Base-by-base conservation (phyloP, 305 asterid genomes). In the Solanum hybrid region DNA sequence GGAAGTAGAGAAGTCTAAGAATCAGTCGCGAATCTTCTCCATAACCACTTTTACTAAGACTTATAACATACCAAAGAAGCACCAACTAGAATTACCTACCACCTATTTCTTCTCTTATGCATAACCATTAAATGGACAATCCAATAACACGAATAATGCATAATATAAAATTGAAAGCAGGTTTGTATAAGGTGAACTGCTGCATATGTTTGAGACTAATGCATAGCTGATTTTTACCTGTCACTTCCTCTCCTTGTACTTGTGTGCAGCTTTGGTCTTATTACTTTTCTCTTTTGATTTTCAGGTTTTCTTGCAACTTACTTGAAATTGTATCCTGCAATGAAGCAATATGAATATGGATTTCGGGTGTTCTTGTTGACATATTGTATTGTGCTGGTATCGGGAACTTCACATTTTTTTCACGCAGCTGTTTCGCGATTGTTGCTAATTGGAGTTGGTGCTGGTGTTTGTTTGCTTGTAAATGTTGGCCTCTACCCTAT, bases 321-420 rank as follows among this genome's bases (percentile, higher is more conserved):
- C 92, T 91, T 96, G 90, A 97, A 97, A 92, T 56, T 95, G 88
- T 89, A 93, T 91, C 98, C 99, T 5, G 94, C 96, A 19, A 91
- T 96, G 98, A 96, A 95, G 95, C 99, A 93, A 90, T 96, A 96
- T n/a, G 98, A 97, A 90, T 97, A 97, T 37, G 98, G 98, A 5
- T 97, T 96, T 88, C 96, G 98, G 14, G 99, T 97, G 17, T 96
- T 97, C 96, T 86, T 97, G 91, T 89, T 97, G 93, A 95, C 98
- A 42, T 97, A 93, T 72, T 95, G 98, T 71, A 95, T 97, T 7
- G 98, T 97, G 36, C 91, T 97, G 89, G 95, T 95, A 10, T 95
- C 99, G 3, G 99, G 97, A 85, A 92, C 95, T 85, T 92, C 95
- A 45, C 89, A 95, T 89, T 97, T 96, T 42, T 85, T 94, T n/a